Evolutionary conservation across 164 flowering plant species (phyloP), one percentile per base, ranked within the genome.

Genomic region (Hamamelis virginiana): DNA sequence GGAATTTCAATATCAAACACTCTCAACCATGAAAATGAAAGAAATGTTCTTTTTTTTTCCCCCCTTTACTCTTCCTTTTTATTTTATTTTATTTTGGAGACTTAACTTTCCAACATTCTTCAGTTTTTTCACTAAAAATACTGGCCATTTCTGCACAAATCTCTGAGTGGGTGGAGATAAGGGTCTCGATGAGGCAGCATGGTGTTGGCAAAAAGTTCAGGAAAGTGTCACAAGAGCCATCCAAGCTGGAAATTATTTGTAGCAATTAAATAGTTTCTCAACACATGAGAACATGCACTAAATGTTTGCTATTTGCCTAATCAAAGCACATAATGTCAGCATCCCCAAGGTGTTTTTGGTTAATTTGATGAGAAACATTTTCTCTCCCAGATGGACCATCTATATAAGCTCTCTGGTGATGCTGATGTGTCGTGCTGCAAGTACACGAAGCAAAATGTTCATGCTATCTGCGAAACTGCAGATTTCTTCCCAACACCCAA

Each of bases 101-200:
- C 8, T 53, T 44, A n/a, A 45, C 53, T 63, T 22, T 63, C 53
- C 51, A 63, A 63, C 52, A 63, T 45, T 63, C 66, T 63, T 46
- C 6, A 16, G 66, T 15, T 25, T 38, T 25, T 12, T 57, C 5
- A 12, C 12, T 26, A 57, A 6, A 33, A 33, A 6, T 2, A 57
- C 10, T 15, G 9, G 33, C 14, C 60, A 0, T 23, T 45, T 23
- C n/a, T 8, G 14, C 50, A 22, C 66, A 45, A 45, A 8, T 38
- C 66, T 45, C 52, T 45, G 4, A 10, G 41, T 6, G 26, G 38
- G 38, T 26, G 61, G 61, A 33, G 41, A 27, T 25, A 1, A 14
- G 41, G 27, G 28, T 58, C 41, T 13, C 13, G n/a, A 26, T 58
- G 61, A 26, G 61, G 12, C 11, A 22, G 12, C 22, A 10, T 26